These are phyloP conservation scores for Pleurotus salmoneostramineus DNA, from an alignment of 768 basidiomycete species.

Conservation along the genomic window DNA sequence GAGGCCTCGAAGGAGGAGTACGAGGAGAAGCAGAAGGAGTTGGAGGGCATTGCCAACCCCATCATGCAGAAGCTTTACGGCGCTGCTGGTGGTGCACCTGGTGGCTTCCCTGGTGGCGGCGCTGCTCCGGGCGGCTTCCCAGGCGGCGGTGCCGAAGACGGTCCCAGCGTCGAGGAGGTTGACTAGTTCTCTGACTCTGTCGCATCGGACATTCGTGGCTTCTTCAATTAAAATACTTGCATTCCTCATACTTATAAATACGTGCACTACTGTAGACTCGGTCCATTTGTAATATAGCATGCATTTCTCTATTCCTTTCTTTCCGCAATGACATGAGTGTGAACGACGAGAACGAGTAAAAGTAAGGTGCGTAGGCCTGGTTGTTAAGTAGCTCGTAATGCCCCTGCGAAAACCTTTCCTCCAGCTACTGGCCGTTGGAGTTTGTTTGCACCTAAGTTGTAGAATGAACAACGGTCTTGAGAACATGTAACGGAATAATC, in stretches of 20 bases:
- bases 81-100: slow-evolving; percentile 37
- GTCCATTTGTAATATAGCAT: slow-evolving; percentile 8
- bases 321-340: not conserved
- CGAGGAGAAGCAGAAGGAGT: slow-evolving; percentile 88
- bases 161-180: slow-evolving; percentile 9
- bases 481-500: not conserved
- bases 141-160: slow-evolving; percentile 26
- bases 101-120: slow-evolving; percentile 42
- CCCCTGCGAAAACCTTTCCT: slow-evolving; percentile 41
- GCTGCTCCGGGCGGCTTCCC: slow-evolving; percentile 49
- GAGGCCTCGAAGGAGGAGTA: slow-evolving; percentile 95
- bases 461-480: not conserved
- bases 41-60: slow-evolving; percentile 77
- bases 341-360: not conserved
- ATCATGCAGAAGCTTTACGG: slow-evolving; percentile 76
- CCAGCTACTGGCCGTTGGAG: slow-evolving; percentile 46
- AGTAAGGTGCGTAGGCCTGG: not conserved
- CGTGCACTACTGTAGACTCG: too few relatives aligned
- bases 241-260: not conserved
- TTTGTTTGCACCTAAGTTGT: slow-evolving; percentile 34
- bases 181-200: slow-evolving; percentile 1
- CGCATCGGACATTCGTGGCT: not conserved
- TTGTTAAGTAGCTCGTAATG: slow-evolving; percentile 25
- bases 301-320: not conserved
- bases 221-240: slow-evolving; percentile 2